Evolutionary conservation across 2,329 filamentous ascomycete species (phyloP), one percentile per base, ranked within the genome.

Genomic region (Passalora sequoiae): DNA sequence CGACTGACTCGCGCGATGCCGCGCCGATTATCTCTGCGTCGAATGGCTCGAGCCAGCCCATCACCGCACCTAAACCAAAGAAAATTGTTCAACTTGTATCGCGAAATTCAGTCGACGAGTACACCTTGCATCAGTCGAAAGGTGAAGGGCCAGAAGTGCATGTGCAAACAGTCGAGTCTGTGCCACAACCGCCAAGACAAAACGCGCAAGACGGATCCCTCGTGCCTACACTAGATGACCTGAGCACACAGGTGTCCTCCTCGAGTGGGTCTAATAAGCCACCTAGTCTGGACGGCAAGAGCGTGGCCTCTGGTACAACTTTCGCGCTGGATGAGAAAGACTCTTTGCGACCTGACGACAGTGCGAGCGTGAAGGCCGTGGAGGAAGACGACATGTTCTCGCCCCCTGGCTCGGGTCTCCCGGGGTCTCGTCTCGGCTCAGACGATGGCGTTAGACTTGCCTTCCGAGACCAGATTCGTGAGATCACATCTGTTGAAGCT

Each of bases 321-420:
- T 96, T 95, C 68, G 89, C 87, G n/a, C 73, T 96, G 61, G 91
- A 97, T 59, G 91, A 97, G 66, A 96, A 96, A 64, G 91, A 96
- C 63, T 96, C 89, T 4, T 74, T 96, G 41, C 83, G 89, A 9
- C 91, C 91, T 6, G 91, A 97, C 66, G 91, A 97, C 62, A 96
- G 91, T 65, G 91, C 91, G 24, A 96, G 89, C 62, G 84, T 95
- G 12, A 88, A 94, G 65, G 86, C 86, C 5, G 83, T 83, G 9
- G 89, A 96, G 53, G 91, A 97, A 57, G 91, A 96, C 57, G 89
- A 96, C 62, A 73, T 81, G 21, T 83, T 86, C 50, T 92, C 87
- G 1, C 76, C 87, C 31, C 78, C 83, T 31, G 84, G 83, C 20
- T 91, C 87, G 10, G 77, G 86, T 27, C 75, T 86, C 45, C 78